Conservation (phyloP, 345 rosid genomes). For the Lepidium sativum region DNA sequence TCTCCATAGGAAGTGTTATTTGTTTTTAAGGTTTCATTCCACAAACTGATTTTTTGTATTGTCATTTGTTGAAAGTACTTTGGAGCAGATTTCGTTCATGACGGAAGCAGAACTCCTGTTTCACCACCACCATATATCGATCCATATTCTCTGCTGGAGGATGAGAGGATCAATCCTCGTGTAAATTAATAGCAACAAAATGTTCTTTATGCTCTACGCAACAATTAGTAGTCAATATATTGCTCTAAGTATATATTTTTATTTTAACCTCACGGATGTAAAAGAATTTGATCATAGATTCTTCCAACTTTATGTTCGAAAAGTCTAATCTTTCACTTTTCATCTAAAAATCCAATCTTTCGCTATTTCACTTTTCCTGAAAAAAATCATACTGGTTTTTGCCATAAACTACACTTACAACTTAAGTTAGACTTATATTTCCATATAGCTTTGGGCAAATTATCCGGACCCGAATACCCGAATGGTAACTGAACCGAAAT, state of each 20-base stretch:
- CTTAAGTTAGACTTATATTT: no score
- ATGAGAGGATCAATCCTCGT: conserved; percentile 57
- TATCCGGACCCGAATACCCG: no score
- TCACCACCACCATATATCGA: conserved; percentile 50
- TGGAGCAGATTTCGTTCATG: conserved; percentile 68
- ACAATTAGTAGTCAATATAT: neutral
- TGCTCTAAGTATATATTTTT: neutral
- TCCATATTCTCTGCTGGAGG: conserved; percentile 73
- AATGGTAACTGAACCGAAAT: no score
- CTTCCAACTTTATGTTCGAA: neutral
- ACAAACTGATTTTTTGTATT: neutral
- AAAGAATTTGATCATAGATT: neutral
- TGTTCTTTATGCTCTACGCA: neutral
- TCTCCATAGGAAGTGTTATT: neutral
- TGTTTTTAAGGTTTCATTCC: neutral
- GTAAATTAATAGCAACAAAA: conserved; percentile 31
- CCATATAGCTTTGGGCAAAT: no score
- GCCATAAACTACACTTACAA: no score
- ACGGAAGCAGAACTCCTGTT: conserved; percentile 33
- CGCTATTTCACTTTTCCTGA: no score
- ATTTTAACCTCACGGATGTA: neutral
- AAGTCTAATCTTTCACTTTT: neutral
- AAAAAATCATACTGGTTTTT: no score
- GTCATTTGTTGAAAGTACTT: conserved; percentile 41
- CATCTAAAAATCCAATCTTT: no score